Percentiles rank a stretch among this genome's conserved stretches.
phyloP scores from a whole-genome alignment of 2,329 filamentous ascomycete species.

The Colletotrichum sp. region DNA sequence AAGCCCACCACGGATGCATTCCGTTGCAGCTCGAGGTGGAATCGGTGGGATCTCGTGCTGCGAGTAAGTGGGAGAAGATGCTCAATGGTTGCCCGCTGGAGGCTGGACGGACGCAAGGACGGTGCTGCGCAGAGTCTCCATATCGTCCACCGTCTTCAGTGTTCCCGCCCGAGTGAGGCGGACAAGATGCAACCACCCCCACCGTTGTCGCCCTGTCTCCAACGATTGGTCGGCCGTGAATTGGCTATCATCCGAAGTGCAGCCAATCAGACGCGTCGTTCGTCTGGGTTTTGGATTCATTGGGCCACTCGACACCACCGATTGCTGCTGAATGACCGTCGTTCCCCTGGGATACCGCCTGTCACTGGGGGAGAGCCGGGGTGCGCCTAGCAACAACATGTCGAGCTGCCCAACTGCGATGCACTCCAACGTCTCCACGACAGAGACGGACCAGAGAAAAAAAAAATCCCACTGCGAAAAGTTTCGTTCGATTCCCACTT shows the following conservation, averaged over 20 bases:
- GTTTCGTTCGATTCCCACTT: conserved; percentile 18
- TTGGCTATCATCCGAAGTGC: background rate
- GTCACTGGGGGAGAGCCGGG: background rate
- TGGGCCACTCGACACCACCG: background rate
- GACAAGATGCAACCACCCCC: conserved; percentile 11
- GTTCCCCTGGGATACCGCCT: conserved; percentile 17
- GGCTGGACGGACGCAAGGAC: background rate
- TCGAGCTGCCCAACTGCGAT: conserved; percentile 14
- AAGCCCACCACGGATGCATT: background rate
- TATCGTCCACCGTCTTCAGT: background rate
- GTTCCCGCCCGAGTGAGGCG: conserved; percentile 7
- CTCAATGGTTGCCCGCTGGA: background rate
- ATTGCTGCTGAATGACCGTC: background rate
- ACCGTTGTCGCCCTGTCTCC: background rate
- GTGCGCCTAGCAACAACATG: conserved; percentile 7
- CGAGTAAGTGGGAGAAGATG: background rate
- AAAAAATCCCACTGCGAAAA: conserved; percentile 7
- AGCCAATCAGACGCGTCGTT: conserved; percentile 29
- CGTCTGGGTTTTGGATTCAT: conserved; percentile 27
- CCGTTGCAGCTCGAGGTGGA: background rate
- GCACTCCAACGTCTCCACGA: conserved; percentile 7
- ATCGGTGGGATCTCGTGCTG: background rate
- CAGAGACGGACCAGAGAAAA: background rate
- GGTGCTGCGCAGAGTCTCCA: background rate
- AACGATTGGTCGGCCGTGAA: background rate